Conservation (phyloP, 2,329 filamentous ascomycete species). For the Diaporthe sp. region DNA sequence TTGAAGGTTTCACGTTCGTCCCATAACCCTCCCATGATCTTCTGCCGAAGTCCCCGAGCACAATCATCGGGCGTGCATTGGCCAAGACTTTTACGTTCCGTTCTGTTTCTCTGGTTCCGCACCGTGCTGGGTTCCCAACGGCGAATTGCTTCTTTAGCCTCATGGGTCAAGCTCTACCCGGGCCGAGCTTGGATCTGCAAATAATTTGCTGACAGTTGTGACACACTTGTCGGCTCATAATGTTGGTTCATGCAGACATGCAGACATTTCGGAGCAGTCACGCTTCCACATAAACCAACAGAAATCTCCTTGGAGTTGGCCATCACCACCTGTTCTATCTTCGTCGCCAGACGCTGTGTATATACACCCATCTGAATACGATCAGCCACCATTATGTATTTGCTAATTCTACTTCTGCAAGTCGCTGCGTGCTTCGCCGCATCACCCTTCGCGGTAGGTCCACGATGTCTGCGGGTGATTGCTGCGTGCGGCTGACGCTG, state of each 20-base stretch:
- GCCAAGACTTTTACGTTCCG: neutral
- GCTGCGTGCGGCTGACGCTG: neutral
- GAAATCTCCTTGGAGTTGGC: neutral
- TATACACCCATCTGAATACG: neutral
- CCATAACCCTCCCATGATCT: slow-evolving; percentile 16
- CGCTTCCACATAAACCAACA: neutral
- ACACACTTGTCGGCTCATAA: neutral
- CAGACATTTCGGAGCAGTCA: neutral
- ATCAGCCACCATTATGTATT: neutral
- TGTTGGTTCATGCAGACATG: neutral
- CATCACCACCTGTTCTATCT: too few species aligned
- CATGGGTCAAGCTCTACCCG: slow-evolving; percentile 7
- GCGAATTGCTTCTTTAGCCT: slow-evolving; percentile 1
- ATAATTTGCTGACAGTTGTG: slow-evolving; percentile 12
- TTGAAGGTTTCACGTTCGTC: slow-evolving; percentile 21
- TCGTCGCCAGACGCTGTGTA: neutral
- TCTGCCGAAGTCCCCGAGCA: slow-evolving; percentile 5
- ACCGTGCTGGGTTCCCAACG: neutral
- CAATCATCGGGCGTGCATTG: neutral
- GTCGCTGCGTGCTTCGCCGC: neutral
- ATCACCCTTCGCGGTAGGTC: slow-evolving; percentile 33
- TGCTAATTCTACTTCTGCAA: slow-evolving; percentile 13
- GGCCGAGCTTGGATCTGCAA: slow-evolving; percentile 22
- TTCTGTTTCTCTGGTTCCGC: neutral
- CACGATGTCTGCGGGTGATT: neutral